phyloP scores from a whole-genome alignment of 2,329 filamentous ascomycete species.

The Fonsecaea pedrosoi region DNA sequence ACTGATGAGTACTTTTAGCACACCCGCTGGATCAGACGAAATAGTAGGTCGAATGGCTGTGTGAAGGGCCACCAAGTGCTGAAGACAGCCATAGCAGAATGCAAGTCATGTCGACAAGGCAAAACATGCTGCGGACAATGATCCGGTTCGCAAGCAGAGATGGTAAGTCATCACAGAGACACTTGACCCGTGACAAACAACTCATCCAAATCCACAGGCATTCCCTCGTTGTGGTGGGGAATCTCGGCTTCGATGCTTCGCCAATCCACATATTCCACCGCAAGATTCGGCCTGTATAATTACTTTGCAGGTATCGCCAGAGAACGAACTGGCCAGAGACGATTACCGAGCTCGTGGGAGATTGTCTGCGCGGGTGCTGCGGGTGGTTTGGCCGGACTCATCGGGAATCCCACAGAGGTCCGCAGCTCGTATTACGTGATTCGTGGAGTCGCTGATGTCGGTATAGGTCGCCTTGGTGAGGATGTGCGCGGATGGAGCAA shows the following conservation, averaged over 20 bases:
- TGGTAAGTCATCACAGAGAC: constrained; percentile 15
- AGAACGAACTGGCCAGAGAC: constrained; percentile 18
- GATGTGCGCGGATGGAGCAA: constrained; percentile 35
- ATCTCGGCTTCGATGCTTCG: constrained; percentile 35
- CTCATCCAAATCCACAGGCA: constrained; percentile 19
- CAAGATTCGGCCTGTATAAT: constrained; percentile 34
- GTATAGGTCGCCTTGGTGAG: constrained; percentile 30
- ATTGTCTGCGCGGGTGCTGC: constrained; percentile 30
- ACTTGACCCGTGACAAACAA: constrained; percentile 1
- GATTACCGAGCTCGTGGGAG: constrained; percentile 26
- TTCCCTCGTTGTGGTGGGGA: constrained; percentile 32
- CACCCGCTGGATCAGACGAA: constrained; percentile 35
- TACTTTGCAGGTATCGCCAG: constrained; percentile 27
- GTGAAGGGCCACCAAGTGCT: not conserved
- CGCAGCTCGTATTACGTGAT: not conserved
- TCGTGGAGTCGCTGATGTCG: constrained; percentile 11
- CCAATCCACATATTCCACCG: constrained; percentile 34
- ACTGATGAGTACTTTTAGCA: constrained; percentile 22
- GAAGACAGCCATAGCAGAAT: constrained; percentile 25
- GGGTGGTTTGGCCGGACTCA: constrained; percentile 29
- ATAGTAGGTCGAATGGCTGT: constrained; percentile 23
- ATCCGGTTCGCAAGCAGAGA: constrained; percentile 31
- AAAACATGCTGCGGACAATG: constrained; percentile 33
- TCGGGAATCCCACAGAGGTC: constrained; percentile 35
- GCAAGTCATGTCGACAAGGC: constrained; percentile 32